Conservation (phyloP, 805 yeast genomes). For the Saccharomycopsis amapae region DNA sequence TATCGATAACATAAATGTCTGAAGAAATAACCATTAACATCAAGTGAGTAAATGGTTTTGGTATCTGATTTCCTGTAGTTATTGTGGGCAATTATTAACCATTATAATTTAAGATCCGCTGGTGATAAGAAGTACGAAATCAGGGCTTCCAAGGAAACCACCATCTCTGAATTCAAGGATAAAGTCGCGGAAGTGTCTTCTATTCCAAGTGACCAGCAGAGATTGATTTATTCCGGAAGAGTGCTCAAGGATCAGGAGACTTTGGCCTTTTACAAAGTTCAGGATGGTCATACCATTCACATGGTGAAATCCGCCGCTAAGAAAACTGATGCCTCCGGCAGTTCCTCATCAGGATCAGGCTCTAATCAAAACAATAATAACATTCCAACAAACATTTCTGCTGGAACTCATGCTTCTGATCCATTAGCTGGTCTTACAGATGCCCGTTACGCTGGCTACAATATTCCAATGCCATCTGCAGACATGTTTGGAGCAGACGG, state of each 20-base stretch:
- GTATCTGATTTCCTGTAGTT: neutral
- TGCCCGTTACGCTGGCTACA: constrained; percentile 89
- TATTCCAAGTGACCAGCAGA: constrained; percentile 70
- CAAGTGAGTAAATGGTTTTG: constrained; percentile 24
- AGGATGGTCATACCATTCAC: constrained; percentile 82
- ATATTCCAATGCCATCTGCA: constrained; percentile 76
- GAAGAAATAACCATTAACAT: constrained; percentile 28
- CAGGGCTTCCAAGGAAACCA: constrained; percentile 41
- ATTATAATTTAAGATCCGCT: constrained; percentile 27
- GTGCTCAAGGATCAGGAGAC: constrained; percentile 82
- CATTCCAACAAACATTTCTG: constrained; percentile 73
- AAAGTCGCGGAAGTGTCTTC: constrained; percentile 53
- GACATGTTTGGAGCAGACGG: constrained; percentile 93
- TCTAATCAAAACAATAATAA: constrained; percentile 24
- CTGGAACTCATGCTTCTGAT: constrained; percentile 85
- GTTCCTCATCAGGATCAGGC: constrained; percentile 27
- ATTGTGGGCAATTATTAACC: neutral
- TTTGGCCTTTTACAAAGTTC: constrained; percentile 68
- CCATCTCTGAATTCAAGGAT: constrained; percentile 65
- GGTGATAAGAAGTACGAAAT: constrained; percentile 79
- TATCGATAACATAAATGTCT: constrained; percentile 15
- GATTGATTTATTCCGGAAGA: constrained; percentile 89
- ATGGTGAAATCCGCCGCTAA: constrained; percentile 74
- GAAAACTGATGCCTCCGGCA: constrained; percentile 26
- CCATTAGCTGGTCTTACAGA: constrained; percentile 90